Percentiles rank a stretch among this genome's conserved stretches.
phyloP scores from a whole-genome alignment of 139 green algal species.

The Pycnococcus provasolii region DNA sequence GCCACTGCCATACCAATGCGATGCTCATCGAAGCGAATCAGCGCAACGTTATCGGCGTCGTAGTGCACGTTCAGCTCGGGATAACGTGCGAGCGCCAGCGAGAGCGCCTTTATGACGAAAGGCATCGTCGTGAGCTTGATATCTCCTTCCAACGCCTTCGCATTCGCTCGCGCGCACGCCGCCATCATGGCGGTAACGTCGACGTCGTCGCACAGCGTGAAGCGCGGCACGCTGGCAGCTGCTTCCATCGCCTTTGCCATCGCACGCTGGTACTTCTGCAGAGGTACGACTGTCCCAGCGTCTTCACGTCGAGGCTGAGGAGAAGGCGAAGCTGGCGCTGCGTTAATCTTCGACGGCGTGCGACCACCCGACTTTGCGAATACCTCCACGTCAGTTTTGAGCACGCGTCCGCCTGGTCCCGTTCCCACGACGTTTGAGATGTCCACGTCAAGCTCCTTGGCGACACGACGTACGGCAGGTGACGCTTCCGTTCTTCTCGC shows the following conservation, averaged over 20 bases:
- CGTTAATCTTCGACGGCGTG: too few species aligned
- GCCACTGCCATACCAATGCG: slow-evolving; percentile 86
- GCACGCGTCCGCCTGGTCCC: slow-evolving; percentile 56
- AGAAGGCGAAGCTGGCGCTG: too few species aligned
- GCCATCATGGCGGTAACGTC: slow-evolving; percentile 47
- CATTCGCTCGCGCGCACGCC: slow-evolving; percentile 35
- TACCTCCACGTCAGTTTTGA: slow-evolving; percentile 43
- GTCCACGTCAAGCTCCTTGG: slow-evolving; percentile 50
- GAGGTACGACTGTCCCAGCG: not conserved
- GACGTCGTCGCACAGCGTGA: slow-evolving; percentile 74
- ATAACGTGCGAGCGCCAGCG: slow-evolving; percentile 45
- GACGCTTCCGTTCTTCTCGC: not conserved
- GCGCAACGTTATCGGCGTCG: slow-evolving; percentile 43
- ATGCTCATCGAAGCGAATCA: slow-evolving; percentile 56
- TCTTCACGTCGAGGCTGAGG: too few species aligned
- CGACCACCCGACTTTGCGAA: too few species aligned
- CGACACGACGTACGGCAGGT: slow-evolving; percentile 51
- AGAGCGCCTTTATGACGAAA: slow-evolving; percentile 78
- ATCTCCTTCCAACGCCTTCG: slow-evolving; percentile 23
- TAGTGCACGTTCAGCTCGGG: slow-evolving; percentile 65
- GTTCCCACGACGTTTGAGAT: slow-evolving; percentile 41
- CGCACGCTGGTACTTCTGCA: slow-evolving; percentile 49
- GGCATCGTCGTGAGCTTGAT: slow-evolving; percentile 68
- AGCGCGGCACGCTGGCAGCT: slow-evolving; percentile 56
- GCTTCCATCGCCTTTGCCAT: slow-evolving; percentile 71